phyloP scores from a whole-genome alignment of 495 filamentous ascomycete species.

The Neurospora discreta region DNA sequence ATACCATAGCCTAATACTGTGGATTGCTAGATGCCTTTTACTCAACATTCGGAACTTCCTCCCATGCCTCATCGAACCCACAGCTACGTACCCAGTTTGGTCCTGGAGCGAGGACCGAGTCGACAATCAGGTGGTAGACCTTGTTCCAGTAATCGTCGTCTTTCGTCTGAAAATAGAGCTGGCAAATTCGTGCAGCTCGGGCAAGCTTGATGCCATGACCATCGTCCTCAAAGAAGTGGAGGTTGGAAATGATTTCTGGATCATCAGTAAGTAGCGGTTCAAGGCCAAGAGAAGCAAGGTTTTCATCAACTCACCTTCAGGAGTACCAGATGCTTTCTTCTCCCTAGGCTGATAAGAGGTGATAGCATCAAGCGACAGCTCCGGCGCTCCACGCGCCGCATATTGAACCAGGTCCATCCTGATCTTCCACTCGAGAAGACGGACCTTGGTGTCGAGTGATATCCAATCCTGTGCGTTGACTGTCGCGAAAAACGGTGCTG shows the following conservation, averaged over 20 bases:
- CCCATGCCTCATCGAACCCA: constrained; percentile 51
- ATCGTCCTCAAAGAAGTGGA: constrained; percentile 52
- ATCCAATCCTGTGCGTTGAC: constrained; percentile 32
- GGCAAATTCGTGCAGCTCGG: constrained; percentile 46
- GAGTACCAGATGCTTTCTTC: neutral
- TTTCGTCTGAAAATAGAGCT: constrained; percentile 18
- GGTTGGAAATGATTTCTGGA: constrained; percentile 41
- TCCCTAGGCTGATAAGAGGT: constrained; percentile 35
- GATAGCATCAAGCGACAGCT: constrained; percentile 45
- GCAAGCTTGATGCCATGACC: constrained; percentile 68
- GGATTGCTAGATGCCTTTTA: neutral
- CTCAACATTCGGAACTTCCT: constrained; percentile 11
- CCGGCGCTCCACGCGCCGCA: constrained; percentile 45
- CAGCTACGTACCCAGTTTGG: constrained; percentile 42
- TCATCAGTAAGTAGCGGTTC: neutral
- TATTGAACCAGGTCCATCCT: constrained; percentile 59
- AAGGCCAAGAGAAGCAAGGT: too few relatives aligned
- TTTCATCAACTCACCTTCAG: constrained; percentile 3
- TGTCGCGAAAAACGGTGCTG: constrained; percentile 26
- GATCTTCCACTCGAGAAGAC: constrained; percentile 67
- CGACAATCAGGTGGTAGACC: constrained; percentile 53
- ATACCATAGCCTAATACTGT: neutral
- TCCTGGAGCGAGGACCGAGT: constrained; percentile 38
- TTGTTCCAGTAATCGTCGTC: constrained; percentile 49
- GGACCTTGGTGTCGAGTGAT: constrained; percentile 37